Percentiles rank a stretch among this genome's conserved stretches.
phyloP scores from a whole-genome alignment of 805 yeast genomes.

The Schizosaccharomyces octosporus region DNA sequence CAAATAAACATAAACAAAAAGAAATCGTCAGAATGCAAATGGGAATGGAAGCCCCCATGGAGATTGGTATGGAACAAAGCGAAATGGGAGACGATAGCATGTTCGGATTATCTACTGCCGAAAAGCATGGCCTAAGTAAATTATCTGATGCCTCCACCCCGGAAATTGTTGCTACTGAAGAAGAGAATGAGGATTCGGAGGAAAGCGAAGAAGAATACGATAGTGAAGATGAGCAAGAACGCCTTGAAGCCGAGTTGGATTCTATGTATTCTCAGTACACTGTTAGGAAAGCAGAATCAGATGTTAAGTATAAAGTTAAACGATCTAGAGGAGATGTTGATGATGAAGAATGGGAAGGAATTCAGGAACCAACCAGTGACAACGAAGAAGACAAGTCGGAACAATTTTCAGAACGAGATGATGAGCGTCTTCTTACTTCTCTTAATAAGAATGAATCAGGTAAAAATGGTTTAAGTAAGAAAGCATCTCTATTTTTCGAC shows the following conservation, averaged over 20 bases:
- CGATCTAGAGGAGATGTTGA: conserved; percentile 24
- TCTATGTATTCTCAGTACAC: conserved; percentile 44
- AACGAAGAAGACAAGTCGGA: conserved; percentile 8
- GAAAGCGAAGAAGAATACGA: conserved; percentile 12
- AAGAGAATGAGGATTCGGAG: conserved; percentile 10
- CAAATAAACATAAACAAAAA: conserved; percentile 63
- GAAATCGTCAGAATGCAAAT: conserved; percentile 80
- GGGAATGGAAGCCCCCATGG: conserved; percentile 83
- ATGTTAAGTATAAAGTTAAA: conserved; percentile 29
- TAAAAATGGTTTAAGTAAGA: conserved; percentile 12
- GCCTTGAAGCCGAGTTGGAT: conserved; percentile 58
- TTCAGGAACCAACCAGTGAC: conserved; percentile 6
- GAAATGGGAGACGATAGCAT: conserved; percentile 42
- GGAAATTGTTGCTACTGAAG: conserved; percentile 7
- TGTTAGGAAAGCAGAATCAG: conserved; percentile 16
- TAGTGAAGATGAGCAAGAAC: conserved; percentile 20
- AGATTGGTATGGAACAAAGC: conserved; percentile 70
- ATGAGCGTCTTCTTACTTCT: not conserved
- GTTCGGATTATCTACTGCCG: conserved; percentile 65
- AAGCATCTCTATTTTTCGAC: conserved; percentile 18
- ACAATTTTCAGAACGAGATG: conserved; percentile 4
- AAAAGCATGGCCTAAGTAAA: conserved; percentile 48
- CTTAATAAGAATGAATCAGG: conserved; percentile 1
- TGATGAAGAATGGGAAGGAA: conserved; percentile 28
- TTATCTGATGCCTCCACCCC: conserved; percentile 4